Percentiles rank a stretch among this genome's conserved stretches.
phyloP scores from a whole-genome alignment of 768 basidiomycete genomes.

The Boletales sp. region DNA sequence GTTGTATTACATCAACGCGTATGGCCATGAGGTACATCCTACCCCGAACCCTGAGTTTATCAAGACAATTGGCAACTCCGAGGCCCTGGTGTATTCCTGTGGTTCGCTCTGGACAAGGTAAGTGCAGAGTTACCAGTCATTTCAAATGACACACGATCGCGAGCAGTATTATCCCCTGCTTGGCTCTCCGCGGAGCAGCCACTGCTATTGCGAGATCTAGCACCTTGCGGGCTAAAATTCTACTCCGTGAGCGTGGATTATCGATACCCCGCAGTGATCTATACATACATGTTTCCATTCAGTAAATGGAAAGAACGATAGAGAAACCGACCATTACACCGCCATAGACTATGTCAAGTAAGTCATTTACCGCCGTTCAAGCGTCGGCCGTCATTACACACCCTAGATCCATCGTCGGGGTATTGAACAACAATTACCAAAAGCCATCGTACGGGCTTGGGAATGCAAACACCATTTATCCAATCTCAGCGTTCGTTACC shows the following conservation, averaged over 20 bases:
- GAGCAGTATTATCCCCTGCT: slow-evolving; percentile 82
- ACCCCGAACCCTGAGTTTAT: slow-evolving; percentile 82
- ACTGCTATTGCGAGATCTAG: slow-evolving; percentile 70
- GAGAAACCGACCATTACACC: slow-evolving; percentile 84
- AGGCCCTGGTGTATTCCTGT: slow-evolving; percentile 85
- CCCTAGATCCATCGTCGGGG: slow-evolving; percentile 60
- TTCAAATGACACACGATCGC: slow-evolving; percentile 3
- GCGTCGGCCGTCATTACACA: slow-evolving; percentile 1
- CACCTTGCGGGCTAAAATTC: slow-evolving; percentile 70
- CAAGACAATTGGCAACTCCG: slow-evolving; percentile 51
- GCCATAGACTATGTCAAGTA: slow-evolving; percentile 83
- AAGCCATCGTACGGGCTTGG: slow-evolving; percentile 50
- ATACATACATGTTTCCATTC: not conserved
- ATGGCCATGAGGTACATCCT: slow-evolving; percentile 90
- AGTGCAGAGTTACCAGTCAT: slow-evolving; percentile 12
- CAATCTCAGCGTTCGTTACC: slow-evolving; percentile 77
- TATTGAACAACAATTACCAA: slow-evolving; percentile 62
- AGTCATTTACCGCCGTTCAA: slow-evolving; percentile 16
- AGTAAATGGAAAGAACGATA: slow-evolving; percentile 89
- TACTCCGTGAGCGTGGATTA: slow-evolving; percentile 60
- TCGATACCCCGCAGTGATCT: no score
- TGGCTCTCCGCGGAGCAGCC: slow-evolving; percentile 80
- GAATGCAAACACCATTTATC: slow-evolving; percentile 60
- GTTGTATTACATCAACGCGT: slow-evolving; percentile 86
- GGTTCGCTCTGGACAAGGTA: slow-evolving; percentile 94